phyloP scores from a whole-genome alignment of 2,329 filamentous ascomycete species.

The Myriangium duriaei region DNA sequence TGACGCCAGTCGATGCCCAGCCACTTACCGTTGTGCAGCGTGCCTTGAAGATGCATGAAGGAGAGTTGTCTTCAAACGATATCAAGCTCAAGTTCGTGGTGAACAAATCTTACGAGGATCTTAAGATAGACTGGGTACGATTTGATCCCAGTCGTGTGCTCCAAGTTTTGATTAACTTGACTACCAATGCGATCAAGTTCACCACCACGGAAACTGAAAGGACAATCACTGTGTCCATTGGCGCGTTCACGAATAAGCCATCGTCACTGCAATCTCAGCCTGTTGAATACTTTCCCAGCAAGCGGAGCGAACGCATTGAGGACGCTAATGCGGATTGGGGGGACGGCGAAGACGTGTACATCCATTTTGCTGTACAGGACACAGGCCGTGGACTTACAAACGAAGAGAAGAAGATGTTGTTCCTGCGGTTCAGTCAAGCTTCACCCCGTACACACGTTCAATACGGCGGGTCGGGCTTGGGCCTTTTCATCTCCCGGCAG shows the following conservation, averaged over 20 bases:
- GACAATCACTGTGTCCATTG: slow-evolving; percentile 53
- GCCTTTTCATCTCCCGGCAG: slow-evolving; percentile 65
- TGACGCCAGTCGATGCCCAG: slow-evolving; percentile 58
- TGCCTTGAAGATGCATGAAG: slow-evolving; percentile 66
- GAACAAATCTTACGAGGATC: slow-evolving; percentile 46
- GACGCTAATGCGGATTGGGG: slow-evolving; percentile 55
- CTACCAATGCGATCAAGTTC: slow-evolving; percentile 74
- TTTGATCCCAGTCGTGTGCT: slow-evolving; percentile 63
- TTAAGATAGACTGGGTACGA: slow-evolving; percentile 53
- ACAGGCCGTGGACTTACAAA: slow-evolving; percentile 62
- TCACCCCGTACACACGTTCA: slow-evolving; percentile 64
- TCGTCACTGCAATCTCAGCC: slow-evolving; percentile 28
- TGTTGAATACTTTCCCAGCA: slow-evolving; percentile 51
- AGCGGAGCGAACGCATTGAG: slow-evolving; percentile 35
- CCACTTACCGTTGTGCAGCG: slow-evolving; percentile 54
- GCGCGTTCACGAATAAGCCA: slow-evolving; percentile 46
- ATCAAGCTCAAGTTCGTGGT: slow-evolving; percentile 55
- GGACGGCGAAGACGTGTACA: slow-evolving; percentile 49
- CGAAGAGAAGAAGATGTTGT: slow-evolving; percentile 61
- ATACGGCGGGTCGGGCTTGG: slow-evolving; percentile 67
- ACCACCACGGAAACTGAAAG: slow-evolving; percentile 51
- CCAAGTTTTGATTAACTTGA: slow-evolving; percentile 68
- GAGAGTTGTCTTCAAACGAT: slow-evolving; percentile 56
- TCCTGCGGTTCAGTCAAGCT: slow-evolving; percentile 68
- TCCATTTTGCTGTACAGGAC: slow-evolving; percentile 64